Conservation (phyloP, 2,329 filamentous ascomycete genomes). For the Botrytis hyacinthi region DNA sequence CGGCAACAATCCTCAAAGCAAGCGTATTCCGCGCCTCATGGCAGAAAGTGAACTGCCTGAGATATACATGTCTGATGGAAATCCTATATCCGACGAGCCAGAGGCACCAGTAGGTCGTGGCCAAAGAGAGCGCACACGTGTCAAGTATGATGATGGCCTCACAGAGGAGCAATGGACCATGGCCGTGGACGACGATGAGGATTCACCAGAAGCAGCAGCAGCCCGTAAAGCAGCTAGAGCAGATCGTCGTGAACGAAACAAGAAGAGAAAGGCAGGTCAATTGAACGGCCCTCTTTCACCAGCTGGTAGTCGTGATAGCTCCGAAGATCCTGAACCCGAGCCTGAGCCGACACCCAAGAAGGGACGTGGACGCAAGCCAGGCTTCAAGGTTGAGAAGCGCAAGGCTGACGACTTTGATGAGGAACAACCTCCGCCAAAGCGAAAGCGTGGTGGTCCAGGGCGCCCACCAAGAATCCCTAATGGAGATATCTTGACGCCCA, state of each 20-base stretch:
- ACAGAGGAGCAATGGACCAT: conserved; percentile 99
- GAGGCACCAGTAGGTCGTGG: conserved; percentile 81
- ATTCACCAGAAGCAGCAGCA: conserved; percentile 88
- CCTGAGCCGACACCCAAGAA: conserved; percentile 71
- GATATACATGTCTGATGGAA: conserved; percentile 87
- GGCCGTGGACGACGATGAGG: conserved; percentile 95
- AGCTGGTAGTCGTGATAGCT: conserved; percentile 71
- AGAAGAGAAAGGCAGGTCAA: conserved; percentile 55
- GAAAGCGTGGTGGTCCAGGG: conserved; percentile 70
- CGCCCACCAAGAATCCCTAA: conserved; percentile 55
- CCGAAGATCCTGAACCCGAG: conserved; percentile 60
- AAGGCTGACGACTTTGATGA: conserved; percentile 72
- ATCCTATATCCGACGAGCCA: conserved; percentile 73
- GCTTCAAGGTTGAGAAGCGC: conserved; percentile 72
- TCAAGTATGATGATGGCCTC: conserved; percentile 94
- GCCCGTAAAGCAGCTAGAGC: conserved; percentile 84
- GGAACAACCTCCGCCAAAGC: conserved; percentile 74
- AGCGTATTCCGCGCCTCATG: conserved; percentile 75
- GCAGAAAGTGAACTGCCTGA: conserved; percentile 85
- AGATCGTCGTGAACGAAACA: conserved; percentile 75
- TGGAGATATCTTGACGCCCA: conserved; percentile 61
- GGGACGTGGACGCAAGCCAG: conserved; percentile 74
- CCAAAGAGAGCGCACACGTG: conserved; percentile 88
- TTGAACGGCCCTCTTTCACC: conserved; percentile 55
- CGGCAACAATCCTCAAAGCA: conserved; percentile 62